These are phyloP conservation scores for Populus tremula DNA, from an alignment of 345 rosid genomes.

Conservation along the genomic window DNA sequence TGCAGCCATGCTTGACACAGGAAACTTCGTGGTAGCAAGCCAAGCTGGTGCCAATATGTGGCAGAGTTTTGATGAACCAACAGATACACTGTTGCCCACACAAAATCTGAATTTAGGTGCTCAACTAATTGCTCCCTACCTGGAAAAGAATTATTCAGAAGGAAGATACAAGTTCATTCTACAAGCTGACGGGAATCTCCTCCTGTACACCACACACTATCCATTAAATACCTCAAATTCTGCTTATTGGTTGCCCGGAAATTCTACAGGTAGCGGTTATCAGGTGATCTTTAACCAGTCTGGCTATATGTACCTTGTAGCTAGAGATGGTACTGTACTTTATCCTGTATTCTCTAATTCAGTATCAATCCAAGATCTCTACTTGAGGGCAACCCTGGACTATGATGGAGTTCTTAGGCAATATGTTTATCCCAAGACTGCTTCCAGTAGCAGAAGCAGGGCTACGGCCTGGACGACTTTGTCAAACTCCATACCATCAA, in stretches of 20 bases:
- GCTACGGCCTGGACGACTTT: slow-evolving; percentile 28
- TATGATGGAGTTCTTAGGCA: slow-evolving; percentile 55
- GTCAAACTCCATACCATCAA: slow-evolving; percentile 23
- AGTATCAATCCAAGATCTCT: slow-evolving; percentile 24
- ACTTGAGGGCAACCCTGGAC: slow-evolving; percentile 49
- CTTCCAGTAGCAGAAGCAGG: slow-evolving; percentile 22
- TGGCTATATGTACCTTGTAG: slow-evolving; percentile 39
- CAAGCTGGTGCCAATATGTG: slow-evolving; percentile 28
- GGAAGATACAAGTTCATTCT: slow-evolving; percentile 29
- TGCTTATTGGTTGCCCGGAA: slow-evolving; percentile 29
- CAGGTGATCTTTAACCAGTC: slow-evolving; percentile 44
- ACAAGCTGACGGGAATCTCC: slow-evolving; percentile 37
- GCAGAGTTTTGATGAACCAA: slow-evolving; percentile 48
- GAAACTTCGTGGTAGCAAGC: slow-evolving; percentile 44
- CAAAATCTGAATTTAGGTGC: slow-evolving; percentile 27
- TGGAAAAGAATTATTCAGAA: slow-evolving; percentile 16
- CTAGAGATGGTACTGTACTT: slow-evolving; percentile 24
- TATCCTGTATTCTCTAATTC: not conserved
- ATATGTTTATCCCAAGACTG: slow-evolving; percentile 46
- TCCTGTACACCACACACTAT: slow-evolving; percentile 20
- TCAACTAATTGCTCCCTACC: slow-evolving; percentile 27
- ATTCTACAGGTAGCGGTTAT: slow-evolving; percentile 12
- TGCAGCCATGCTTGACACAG: slow-evolving; percentile 49
- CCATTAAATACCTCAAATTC: slow-evolving; percentile 10
- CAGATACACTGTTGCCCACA: slow-evolving; percentile 53